A percentile compares a stretch with the other conserved stretches of the same genome.
These are phyloP conservation scores for Prunus mongolica DNA, from an alignment of 306 rosid genomes.

Conservation along the genomic window DNA sequence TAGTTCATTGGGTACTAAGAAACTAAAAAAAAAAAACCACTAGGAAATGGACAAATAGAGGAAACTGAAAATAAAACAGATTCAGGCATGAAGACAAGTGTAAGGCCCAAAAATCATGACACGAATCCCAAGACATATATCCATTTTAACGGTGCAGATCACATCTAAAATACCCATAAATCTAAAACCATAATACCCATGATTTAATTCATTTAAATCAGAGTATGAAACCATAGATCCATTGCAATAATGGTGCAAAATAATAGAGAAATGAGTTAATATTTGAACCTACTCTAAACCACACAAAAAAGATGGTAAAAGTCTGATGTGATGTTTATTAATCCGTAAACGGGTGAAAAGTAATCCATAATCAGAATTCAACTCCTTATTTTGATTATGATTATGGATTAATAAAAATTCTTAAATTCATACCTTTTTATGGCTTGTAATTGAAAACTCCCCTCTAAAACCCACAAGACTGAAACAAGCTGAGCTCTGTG, in stretches of 20 bases:
- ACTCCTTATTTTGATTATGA: no score
- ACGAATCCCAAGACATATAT: neutral
- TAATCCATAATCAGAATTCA: no score
- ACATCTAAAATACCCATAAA: neutral
- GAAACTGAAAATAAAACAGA: neutral
- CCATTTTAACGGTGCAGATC: neutral
- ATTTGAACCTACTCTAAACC: no score
- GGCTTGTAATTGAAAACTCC: neutral
- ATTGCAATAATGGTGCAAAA: no score
- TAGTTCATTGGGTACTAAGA: constrained; percentile 3
- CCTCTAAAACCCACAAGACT: neutral
- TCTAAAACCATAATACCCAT: neutral
- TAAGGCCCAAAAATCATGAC: neutral
- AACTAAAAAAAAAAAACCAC: neutral
- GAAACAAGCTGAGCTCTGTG: neutral
- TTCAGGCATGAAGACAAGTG: neutral
- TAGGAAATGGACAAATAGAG: neutral
- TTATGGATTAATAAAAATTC: neutral
- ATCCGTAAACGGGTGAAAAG: no score
- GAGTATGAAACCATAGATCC: neutral
- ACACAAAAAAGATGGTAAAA: neutral
- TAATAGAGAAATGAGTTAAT: no score
- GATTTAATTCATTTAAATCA: neutral
- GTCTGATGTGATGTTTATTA: no score
- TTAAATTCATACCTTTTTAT: constrained; percentile 1